Conservation (phyloP, 768 basidiomycete genomes). For the Mycena metata region DNA sequence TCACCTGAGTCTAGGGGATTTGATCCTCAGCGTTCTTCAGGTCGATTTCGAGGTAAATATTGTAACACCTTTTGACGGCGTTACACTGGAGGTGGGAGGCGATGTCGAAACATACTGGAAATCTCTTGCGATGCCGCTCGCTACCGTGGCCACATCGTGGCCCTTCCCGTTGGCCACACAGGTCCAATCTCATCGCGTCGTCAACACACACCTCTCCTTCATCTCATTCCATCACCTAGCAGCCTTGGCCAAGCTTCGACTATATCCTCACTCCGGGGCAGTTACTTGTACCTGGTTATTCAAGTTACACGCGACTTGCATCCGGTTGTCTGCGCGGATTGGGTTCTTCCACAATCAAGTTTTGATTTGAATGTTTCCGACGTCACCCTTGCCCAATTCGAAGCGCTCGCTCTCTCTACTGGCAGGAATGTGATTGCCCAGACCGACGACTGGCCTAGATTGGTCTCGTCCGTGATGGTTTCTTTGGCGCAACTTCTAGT, state of each 20-base stretch:
- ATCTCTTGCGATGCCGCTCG: slow-evolving; percentile 71
- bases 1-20: background rate
- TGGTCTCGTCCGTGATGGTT: slow-evolving; percentile 69
- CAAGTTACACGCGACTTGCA: slow-evolving; percentile 94
- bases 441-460: slow-evolving; percentile 60
- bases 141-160: slow-evolving; percentile 56
- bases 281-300: slow-evolving; percentile 86
- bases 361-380: slow-evolving; percentile 88
- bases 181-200: slow-evolving; percentile 53
- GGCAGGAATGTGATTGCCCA: slow-evolving; percentile 59
- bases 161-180: slow-evolving; percentile 54
- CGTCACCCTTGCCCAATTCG: slow-evolving; percentile 86
- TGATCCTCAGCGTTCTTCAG: slow-evolving; percentile 51
- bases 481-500: slow-evolving; percentile 82
- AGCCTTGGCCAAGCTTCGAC: slow-evolving; percentile 73
- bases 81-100: slow-evolving; percentile 94
- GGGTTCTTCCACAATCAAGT: slow-evolving; percentile 77
- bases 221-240: slow-evolving; percentile 63
- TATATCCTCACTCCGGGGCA: slow-evolving; percentile 91
- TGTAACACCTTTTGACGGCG: slow-evolving; percentile 90
- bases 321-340: slow-evolving; percentile 88
- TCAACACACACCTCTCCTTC: slow-evolving; percentile 83
- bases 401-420: slow-evolving; percentile 67
- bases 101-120: slow-evolving; percentile 99
- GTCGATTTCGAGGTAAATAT: slow-evolving; percentile 91